Conservation (phyloP, 2,329 filamentous ascomycete species). For the Fusarium veterinarium region DNA sequence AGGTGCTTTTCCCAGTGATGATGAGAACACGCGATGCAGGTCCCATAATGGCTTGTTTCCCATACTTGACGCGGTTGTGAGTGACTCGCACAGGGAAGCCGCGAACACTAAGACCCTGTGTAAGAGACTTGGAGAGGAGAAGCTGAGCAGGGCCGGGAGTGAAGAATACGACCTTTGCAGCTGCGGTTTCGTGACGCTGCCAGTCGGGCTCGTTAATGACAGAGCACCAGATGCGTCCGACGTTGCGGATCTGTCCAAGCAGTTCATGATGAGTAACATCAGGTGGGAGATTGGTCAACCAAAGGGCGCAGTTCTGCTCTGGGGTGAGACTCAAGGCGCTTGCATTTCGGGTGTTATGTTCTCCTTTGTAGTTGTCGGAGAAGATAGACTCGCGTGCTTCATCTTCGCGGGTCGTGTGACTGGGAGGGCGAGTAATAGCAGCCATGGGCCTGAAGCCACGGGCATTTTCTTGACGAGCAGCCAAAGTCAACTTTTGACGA, state of each 20-base stretch:
- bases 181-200: slow-evolving; percentile 51
- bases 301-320: slow-evolving; percentile 62
- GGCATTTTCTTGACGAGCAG: background rate
- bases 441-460: slow-evolving; percentile 42
- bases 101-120: slow-evolving; percentile 51
- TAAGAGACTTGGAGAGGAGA: slow-evolving; percentile 42
- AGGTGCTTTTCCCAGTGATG: slow-evolving; percentile 56
- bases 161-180: slow-evolving; percentile 64
- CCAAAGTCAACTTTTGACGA: background rate
- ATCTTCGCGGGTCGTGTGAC: background rate
- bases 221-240: slow-evolving; percentile 63
- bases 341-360: slow-evolving; percentile 51
- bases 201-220: slow-evolving; percentile 63
- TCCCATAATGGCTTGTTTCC: slow-evolving; percentile 44
- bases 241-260: slow-evolving; percentile 55
- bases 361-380: slow-evolving; percentile 52
- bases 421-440: slow-evolving; percentile 12
- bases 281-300: slow-evolving; percentile 63
- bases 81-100: slow-evolving; percentile 53
- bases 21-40: slow-evolving; percentile 61
- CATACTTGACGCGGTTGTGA: slow-evolving; percentile 62
- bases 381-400: slow-evolving; percentile 28
- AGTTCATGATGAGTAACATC: slow-evolving; percentile 57
- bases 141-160: slow-evolving; percentile 52
- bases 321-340: slow-evolving; percentile 47